Evolutionary conservation across 352 stramenopile species (phyloP), one percentile per base, ranked within the genome.

Genomic region (Aphanomyces cochlioides): DNA sequence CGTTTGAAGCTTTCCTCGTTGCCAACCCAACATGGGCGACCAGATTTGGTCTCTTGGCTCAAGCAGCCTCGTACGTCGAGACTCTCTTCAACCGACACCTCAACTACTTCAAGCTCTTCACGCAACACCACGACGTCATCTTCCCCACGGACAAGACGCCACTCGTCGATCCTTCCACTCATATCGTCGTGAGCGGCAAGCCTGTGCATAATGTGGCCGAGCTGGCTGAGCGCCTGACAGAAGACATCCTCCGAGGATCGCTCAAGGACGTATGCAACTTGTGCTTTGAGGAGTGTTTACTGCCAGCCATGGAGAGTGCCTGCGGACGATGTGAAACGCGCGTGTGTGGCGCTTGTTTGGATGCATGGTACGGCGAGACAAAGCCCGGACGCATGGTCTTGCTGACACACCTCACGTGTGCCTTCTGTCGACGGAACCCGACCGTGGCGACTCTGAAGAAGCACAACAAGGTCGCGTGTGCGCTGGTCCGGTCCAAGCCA

Each of bases 21-120:
- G 50, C 41, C 10, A 69, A 69, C 28, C 63, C 63, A n/a, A 21
- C 40, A n/a, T 38, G 34, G 19, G 47, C 40, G 38, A n/a, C 8
- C 7, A 5, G 28, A n/a, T 63, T 50, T 47, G 8, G 12, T 13
- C 6, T 19, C 15, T 6, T 69, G 63, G 17, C 28, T 21, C 10
- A 28, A 21, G 2, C 63, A 41, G 15, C 56, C n/a, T 19, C 28
- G 38, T 69, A 48, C 19, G 37, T 60, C 3, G 12, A 19, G 13
- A 36, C 43, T 8, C 34, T n/a, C 34, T 59, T 69, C 13, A 34
- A 58, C 43, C 47, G 50, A 5, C 15, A 65, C 10, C 8, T 69
- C 43, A 69, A 69, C 50, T 69, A 59, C 47, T 69, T 69, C 50
- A 69, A 69, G 50, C 40, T 59, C 28, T 59, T 41, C 37, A 69